These are phyloP conservation scores for Candida sp. DNA, from an alignment of 1,139 yeast species.

Conservation along the genomic window DNA sequence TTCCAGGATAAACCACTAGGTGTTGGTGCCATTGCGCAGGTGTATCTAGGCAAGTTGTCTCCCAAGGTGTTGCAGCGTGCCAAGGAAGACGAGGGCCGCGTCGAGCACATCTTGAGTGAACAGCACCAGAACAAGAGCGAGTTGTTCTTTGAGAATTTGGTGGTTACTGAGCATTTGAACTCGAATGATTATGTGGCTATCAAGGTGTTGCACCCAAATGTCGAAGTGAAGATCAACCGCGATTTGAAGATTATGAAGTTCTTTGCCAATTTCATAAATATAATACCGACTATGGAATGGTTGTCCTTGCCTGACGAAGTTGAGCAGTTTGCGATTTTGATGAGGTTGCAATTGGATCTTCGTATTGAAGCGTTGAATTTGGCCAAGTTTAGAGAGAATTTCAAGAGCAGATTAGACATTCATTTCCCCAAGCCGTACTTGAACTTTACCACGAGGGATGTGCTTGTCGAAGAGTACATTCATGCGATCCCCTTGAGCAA, in stretches of 20 bases:
- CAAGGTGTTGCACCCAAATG: constrained; percentile 91
- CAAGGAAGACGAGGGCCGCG: constrained; percentile 26
- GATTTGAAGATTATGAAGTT: constrained; percentile 85
- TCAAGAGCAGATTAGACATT: constrained; percentile 60
- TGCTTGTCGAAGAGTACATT: constrained; percentile 86
- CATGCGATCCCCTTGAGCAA: constrained; percentile 83
- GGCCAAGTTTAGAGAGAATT: constrained; percentile 67
- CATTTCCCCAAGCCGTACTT: constrained; percentile 83
- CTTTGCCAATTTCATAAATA: constrained; percentile 72
- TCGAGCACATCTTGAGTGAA: constrained; percentile 16
- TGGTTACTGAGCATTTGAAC: constrained; percentile 42
- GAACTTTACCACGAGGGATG: constrained; percentile 67
- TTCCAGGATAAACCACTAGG: constrained; percentile 82
- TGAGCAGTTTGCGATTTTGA: constrained; percentile 80
- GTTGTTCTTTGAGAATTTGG: constrained; percentile 36
- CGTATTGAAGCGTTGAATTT: constrained; percentile 89
- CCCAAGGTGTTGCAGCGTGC: constrained; percentile 42
- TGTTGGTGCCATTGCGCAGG: constrained; percentile 98
- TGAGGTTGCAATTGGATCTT: constrained; percentile 88
- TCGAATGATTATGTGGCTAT: constrained; percentile 77
- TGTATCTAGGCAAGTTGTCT: constrained; percentile 75
- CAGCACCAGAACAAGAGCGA: constrained; percentile 12
- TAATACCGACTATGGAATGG: constrained; percentile 97
- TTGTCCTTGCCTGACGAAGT: constrained; percentile 94
- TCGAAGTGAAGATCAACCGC: constrained; percentile 70